Base-by-base conservation (phyloP, 2,329 filamentous ascomycete species). In the Pyrenochaeta sp. region DNA sequence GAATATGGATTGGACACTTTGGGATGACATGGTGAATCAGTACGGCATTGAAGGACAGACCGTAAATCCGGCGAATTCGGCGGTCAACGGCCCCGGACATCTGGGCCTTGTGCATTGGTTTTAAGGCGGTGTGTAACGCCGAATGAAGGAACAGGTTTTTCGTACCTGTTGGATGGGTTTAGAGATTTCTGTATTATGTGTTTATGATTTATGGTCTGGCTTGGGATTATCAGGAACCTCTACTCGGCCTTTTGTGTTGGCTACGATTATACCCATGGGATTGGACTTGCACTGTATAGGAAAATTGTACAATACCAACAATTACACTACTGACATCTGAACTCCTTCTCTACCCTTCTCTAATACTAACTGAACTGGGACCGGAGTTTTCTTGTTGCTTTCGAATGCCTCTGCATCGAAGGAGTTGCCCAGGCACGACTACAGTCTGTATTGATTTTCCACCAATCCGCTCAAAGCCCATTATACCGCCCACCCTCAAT, bases 1-100 rank as follows among this genome's bases (percentile, higher is more conserved):
- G 1, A 67, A 62, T 9, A 72, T 78, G 50, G 72, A 78, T 36
- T 79, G 77, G 77, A 68, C 75, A 27, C 71, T 67, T 24, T 79
- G 75, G 73, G 76, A 78, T 30, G 73, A 77, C 51, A 65, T 79
- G 44, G 75, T 78, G 2, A 61, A 62, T 18, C 72, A 78, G 41
- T 78, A 74, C 42, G 75, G 73, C 6, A 72, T 73, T 54, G 73
- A 77, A n/a, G 62, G 71, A 4, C 45, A 51, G 17, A 6, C 23
- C 2, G 22, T 29, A 7, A 57, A 53, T 36, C 22, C 36, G 26
- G 18, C 40, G 8, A 53, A 43, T 43, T 19, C 38, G 11, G 37
- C 32, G 30, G 35, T 26, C 6, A 55, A 51, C 27, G 55, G 55
- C 10, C 47, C 47, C 23, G 59, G 51, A 11, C 48, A 51, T 41